These are phyloP conservation scores for Dichotomocladium elegans DNA, from an alignment of 371 early-diverging fungal species.

Conservation along the genomic window DNA sequence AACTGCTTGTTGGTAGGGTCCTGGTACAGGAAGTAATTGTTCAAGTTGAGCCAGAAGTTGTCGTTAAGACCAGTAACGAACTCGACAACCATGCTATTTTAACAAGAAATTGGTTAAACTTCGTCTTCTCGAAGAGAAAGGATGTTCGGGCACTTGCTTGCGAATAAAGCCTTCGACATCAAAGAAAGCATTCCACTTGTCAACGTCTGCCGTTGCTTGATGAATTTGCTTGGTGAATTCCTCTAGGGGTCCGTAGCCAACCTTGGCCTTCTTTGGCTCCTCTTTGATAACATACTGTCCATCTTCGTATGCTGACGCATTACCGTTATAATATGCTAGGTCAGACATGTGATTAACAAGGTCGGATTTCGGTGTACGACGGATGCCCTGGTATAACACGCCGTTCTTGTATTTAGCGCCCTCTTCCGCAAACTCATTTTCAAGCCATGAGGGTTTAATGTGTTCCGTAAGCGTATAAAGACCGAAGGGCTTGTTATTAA, in stretches of 20 bases:
- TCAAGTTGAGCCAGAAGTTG: constrained; percentile 9
- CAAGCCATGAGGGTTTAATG: constrained; percentile 14
- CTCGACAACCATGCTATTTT: constrained; percentile 18
- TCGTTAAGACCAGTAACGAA: constrained; percentile 14
- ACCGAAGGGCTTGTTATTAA: constrained; percentile 16
- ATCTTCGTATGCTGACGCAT: not conserved
- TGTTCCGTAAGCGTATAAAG: constrained; percentile 16
- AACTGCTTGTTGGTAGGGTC: constrained; percentile 1
- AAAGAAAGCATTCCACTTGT: constrained; percentile 8
- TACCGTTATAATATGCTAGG: constrained; percentile 19
- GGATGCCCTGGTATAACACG: constrained; percentile 14
- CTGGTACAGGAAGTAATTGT: constrained; percentile 23
- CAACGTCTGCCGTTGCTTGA: constrained; percentile 10
- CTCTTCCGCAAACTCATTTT: constrained; percentile 9
- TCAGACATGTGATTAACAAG: not conserved
- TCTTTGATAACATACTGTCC: constrained; percentile 9
- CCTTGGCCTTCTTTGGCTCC: not conserved
- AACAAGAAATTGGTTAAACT: not conserved
- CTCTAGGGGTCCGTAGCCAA: not conserved
- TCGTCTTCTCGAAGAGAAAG: not conserved
- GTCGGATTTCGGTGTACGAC: not conserved
- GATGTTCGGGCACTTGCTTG: constrained; percentile 8
- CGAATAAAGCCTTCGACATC: constrained; percentile 13
- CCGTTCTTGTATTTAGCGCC: constrained; percentile 6
- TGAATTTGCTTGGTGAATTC: constrained; percentile 15